phyloP scores from a whole-genome alignment of 305 asterid species.

The Stenogyne calaminthoides region DNA sequence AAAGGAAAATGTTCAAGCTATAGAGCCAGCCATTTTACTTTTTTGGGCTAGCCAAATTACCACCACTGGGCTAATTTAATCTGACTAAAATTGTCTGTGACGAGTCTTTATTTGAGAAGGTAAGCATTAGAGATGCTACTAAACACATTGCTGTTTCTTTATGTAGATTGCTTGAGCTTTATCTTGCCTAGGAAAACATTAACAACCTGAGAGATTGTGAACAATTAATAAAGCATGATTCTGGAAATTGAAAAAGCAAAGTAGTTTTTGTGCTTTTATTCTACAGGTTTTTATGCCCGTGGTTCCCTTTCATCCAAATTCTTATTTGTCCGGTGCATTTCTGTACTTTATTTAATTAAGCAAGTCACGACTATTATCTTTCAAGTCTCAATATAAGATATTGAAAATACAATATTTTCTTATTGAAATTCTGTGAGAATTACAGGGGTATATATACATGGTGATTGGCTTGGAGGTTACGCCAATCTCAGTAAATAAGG shows the following conservation, averaged over 20 bases:
- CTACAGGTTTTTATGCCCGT: not conserved
- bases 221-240: not conserved
- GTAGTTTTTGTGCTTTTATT: not conserved
- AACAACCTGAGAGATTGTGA: not conserved
- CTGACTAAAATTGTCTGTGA: too few species aligned
- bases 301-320: not conserved
- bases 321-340: not conserved
- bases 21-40: too few species aligned
- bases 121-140: not conserved
- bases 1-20: too few species aligned
- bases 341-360: not conserved
- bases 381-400: too few species aligned
- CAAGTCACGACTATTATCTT: conserved; percentile 1
- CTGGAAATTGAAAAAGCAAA: not conserved
- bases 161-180: conserved; percentile 2
- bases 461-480: too few species aligned
- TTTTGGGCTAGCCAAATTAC: too few species aligned
- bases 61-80: too few species aligned
- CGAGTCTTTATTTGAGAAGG: not conserved
- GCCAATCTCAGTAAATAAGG: too few species aligned
- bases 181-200: not conserved
- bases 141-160: not conserved
- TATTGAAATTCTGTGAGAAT: too few species aligned
- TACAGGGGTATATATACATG: too few species aligned
- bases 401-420: too few species aligned